These are phyloP conservation scores for Botrytis porri DNA, from an alignment of 2,329 filamentous ascomycete genomes.

Conservation along the genomic window DNA sequence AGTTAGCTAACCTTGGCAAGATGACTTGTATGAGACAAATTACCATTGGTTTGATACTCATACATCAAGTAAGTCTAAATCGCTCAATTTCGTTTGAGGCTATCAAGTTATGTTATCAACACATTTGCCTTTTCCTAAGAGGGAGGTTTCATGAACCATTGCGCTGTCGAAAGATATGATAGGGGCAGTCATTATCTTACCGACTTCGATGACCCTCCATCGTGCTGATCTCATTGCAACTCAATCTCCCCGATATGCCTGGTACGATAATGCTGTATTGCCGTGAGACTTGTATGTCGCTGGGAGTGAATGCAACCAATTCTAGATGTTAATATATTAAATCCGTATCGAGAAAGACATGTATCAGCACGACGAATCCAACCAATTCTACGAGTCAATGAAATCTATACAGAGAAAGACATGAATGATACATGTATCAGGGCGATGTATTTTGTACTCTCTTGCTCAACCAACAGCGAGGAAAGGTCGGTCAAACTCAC, in stretches of 20 bases:
- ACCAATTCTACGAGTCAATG: not conserved
- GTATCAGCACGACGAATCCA: not conserved
- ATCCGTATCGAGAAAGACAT: not conserved
- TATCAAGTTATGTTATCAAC: not conserved
- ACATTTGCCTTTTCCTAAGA: not conserved
- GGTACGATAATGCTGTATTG: not conserved
- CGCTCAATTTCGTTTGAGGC: not conserved
- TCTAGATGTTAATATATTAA: not conserved
- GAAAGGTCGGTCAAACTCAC: constrained; percentile 1
- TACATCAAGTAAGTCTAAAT: not conserved
- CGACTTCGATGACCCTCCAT: not conserved
- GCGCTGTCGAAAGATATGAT: not conserved
- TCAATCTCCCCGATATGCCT: not conserved
- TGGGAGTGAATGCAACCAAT: not conserved
- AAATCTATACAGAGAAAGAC: not conserved
- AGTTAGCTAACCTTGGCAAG: constrained; percentile 12
- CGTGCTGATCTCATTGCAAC: not conserved
- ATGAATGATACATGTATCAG: not conserved
- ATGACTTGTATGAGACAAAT: constrained; percentile 9
- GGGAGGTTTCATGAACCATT: not conserved
- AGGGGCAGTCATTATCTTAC: constrained; percentile 3
- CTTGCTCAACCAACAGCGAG: not conserved
- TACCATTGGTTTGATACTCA: not conserved
- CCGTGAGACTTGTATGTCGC: not conserved
- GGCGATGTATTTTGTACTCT: not conserved